Conservation (phyloP, 1,139 yeast species). For the Sugiyamaella paludigena region DNA sequence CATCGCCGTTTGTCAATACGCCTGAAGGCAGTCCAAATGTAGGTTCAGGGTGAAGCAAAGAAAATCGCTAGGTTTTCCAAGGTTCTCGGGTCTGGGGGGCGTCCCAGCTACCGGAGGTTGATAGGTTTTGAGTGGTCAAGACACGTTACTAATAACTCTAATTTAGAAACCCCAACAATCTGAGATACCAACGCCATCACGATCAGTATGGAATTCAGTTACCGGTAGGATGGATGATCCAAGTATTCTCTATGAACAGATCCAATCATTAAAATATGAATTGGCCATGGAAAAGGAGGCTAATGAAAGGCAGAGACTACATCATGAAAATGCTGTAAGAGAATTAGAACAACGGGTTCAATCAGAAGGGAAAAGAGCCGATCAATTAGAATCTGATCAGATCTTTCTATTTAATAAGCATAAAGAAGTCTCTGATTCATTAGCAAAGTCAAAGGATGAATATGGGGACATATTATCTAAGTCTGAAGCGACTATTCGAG, state of each 20-base stretch:
- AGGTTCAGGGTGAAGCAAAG: too few relatives aligned
- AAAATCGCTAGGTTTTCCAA: too few relatives aligned
- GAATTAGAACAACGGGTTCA: slow-evolving; percentile 35
- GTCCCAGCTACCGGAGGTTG: too few relatives aligned
- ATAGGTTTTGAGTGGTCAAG: too few relatives aligned
- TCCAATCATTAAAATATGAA: slow-evolving; percentile 37
- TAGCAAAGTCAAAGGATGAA: slow-evolving; percentile 35
- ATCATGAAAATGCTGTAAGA: slow-evolving; percentile 36
- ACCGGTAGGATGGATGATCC: too few relatives aligned
- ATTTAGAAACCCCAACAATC: too few relatives aligned
- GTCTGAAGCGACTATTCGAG: slow-evolving; percentile 26
- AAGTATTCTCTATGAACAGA: slow-evolving; percentile 16
- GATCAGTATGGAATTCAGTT: too few relatives aligned
- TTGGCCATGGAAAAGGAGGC: slow-evolving; percentile 35
- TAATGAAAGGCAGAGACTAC: slow-evolving; percentile 35
- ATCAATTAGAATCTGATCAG: slow-evolving; percentile 41
- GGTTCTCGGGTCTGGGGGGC: too few relatives aligned
- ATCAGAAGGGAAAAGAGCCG: slow-evolving; percentile 36
- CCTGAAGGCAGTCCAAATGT: too few relatives aligned
- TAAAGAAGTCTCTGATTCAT: slow-evolving; percentile 35
- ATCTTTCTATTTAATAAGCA: slow-evolving; percentile 44
- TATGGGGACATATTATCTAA: slow-evolving; percentile 25
- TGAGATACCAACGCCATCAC: too few relatives aligned
- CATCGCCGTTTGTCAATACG: too few relatives aligned
- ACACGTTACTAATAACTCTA: too few relatives aligned